Base-by-base conservation (phyloP, 495 filamentous ascomycete species). In the Staphylotrichum tortipilum region DNA sequence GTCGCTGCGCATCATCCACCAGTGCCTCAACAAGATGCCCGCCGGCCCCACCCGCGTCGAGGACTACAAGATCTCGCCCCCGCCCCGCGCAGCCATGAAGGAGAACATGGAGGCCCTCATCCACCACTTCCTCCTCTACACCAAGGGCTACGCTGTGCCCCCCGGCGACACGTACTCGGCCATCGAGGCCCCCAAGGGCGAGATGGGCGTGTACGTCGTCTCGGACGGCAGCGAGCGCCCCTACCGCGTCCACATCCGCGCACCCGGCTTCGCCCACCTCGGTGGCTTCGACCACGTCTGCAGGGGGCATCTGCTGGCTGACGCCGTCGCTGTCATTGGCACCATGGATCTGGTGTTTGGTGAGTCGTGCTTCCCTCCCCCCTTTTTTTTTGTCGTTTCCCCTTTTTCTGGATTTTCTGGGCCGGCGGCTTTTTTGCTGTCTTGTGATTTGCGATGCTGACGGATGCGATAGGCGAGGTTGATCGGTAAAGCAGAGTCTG, bases 101-200 rank as follows among this genome's bases (percentile, higher is more conserved):
- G 92, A 99, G 78, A 83, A 99, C 72, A 99, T 99, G 94, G 92
- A 99, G 69, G 91, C 92, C 18, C 78, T 99, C 12, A 99, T 99
- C 66, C 92, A 99, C 71, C 92, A 99, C 76, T 99, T 99, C 78
- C 73, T 99, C 41, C 80, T 99, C 28, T 99, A 89, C 73, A 95
- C 89, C 64, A 99, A 97, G 76, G 92, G 92, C 48, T 99, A 97
- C 68, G 79, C 86, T 34, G 92, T 99, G 8, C 92, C 92, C n/a
- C 92, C 92, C 2, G 92, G 92, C 38, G 92, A 99, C 77, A 99
- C 92, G 9, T 99, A 99, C 73, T 86, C 81, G 8, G 90, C 86
- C 26, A 99, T 99, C 57, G 92, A 99, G 74, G 92, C 92, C 18
- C 92, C 92, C 47, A 99, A 99, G 81, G 92, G 92, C 61, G 92